Evolutionary conservation across 345 rosid species (phyloP), one percentile per base, ranked within the genome.

Genomic region (Arabis alpina): DNA sequence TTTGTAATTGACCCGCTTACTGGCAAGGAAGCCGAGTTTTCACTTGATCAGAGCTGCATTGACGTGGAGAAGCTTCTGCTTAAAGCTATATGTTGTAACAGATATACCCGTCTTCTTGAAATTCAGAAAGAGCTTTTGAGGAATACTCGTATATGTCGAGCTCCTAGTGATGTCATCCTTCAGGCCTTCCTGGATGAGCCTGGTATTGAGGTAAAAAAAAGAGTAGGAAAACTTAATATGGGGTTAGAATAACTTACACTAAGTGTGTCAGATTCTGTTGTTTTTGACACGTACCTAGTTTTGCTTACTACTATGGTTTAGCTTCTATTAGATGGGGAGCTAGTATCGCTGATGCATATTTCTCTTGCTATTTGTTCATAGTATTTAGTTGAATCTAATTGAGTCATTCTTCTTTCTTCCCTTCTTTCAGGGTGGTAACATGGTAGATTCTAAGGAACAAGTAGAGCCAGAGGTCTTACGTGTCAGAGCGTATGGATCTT

Each of bases 401-500:
- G n/a, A 4, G 9, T 24, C 25, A 50, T 34, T 41, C 41, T 54
- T 60, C 30, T 44, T 63, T 15, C 13, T 53, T 63, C 76, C 64
- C 14, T 63, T 19, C 61, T 62, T 79, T 80, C 87, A 89, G 96
- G 86, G 78, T 71, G 84, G 78, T 76, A 75, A 50, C 48, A 77
- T 76, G 73, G 59, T 68, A 59, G 82, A 73, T 13, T 70, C 74
- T 40, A 61, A 62, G 82, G 86, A 78, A 48, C 62, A 41, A 58
- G 82, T 76, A 76, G 88, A 87, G 63, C 96, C 88, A 69, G 98
- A 88, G 77, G 86, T 86, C 54, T 77, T 92, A 37, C 64, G 83
- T 16, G 90, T 92, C 56, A 91, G 98, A 65, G 98, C 99, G 14
- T 92, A 92, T 78, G 98, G 97, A 64, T 90, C 91, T 40, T 85